Base-by-base conservation (phyloP, 345 rosid species). In the Boechera divaricarpa region DNA sequence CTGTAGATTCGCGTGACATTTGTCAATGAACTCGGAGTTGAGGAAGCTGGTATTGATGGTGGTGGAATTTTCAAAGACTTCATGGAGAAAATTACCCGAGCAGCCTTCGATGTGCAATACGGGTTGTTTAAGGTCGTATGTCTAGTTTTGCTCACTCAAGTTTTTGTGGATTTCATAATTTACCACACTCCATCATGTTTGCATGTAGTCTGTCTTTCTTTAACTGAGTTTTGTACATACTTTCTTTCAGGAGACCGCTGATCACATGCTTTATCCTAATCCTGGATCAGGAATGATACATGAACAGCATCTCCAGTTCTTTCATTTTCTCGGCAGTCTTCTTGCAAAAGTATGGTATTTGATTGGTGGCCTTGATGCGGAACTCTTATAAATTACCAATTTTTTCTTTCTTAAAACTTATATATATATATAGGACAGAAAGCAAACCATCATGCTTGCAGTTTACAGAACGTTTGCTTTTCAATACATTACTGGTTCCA, bases 41-140 rank as follows among this genome's bases (percentile, higher is more conserved):
- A 95, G 87, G 99, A 95, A 85, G 99, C 99, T 86, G 99, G 99
- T 62, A 93, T 95, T 73, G 99, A 95, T 83, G 99, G 99, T 67
- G 99, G 98, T 78, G 99, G 98, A 60, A 95, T 95, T 82, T 95
- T 95, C 84, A 95, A 95, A 87, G 99, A 95, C 87, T 95, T 95
- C 77, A 93, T 95, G 99, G 98, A 95, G 79, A 95, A 95, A 75
- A 95, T 95, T 63, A 87, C 96, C 54, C 90, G 91, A 70, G 97
- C 99, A 44, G 99, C 99, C 55, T 95, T 95, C 68, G 96, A 93
- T 80, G 96, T 91, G 79, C 99, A 95, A 80, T 93, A 93, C 80
- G 98, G 99, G 45, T 83, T 95, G 79, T 93, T 95, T 80, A 95
- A 95, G 99, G 99, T 91, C n/a, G 58, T n/a, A 29, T 60, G 13